Evolutionary conservation across 768 basidiomycete genomes (phyloP), one percentile per base, ranked within the genome.

Genomic region (Sutorius australiensis): DNA sequence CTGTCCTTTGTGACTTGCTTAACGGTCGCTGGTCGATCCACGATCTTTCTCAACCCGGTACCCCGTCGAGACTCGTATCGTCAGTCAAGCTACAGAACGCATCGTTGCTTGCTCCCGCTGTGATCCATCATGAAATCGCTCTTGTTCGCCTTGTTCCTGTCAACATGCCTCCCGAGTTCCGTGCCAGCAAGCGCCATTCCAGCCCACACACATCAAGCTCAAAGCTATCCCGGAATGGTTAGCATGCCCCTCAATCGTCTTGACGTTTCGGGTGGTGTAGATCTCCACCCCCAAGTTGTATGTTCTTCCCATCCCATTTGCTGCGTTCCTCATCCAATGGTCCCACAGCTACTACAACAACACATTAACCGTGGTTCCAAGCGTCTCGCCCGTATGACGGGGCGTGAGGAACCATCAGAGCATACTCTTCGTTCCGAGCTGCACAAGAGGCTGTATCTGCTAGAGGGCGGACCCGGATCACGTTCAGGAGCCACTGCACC

Each of bases 311-410:
- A 12, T 40, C 16, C 13, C 10, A 30, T 11, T 14, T 11, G 17
- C 42, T 11, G 19, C 14, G 5, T 33, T 14, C 13, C 10, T 40
- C 14, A 17, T 13, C 13, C 41, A 17, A 36, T 28, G 48, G 32
- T 53, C 17, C 40, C 30, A 17, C 33, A 91, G 89, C 67, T 78
- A 41, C 69, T 84, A 32, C 87, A 89, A 67, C 88, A 86, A 67
- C 77, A 83, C 61, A 78, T 86, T 56, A 90, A 89, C 67, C 83
- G 81, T 46, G 75, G 78, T 48, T 70, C 80, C 49, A 77, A 75
- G 51, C 85, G 88, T 48, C 76, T 83, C 46, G 86, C 87, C 8
- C 82, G 78, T 45, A 86, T 90, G 82, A 80, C 80, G 5, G 81
- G 85, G 13, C 80, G 78, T 36, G 70, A 71, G 19, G 75, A 64